phyloP scores from a whole-genome alignment of 768 basidiomycete species.

The Phaeolepiota aurea region DNA sequence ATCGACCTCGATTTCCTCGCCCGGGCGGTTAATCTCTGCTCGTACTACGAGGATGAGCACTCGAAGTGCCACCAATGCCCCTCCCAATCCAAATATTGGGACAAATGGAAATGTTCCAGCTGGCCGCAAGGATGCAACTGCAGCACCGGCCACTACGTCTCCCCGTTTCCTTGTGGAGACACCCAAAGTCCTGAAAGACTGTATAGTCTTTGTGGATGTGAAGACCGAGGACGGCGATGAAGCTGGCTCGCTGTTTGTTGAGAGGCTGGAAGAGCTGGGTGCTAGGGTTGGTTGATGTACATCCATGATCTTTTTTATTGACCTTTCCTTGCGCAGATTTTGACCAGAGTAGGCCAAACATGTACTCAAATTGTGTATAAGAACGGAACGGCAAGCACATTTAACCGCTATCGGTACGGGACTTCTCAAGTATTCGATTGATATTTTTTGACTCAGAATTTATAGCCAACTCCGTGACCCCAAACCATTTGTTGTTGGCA shows the following conservation, averaged over 20 bases:
- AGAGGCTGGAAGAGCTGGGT: conserved; percentile 74
- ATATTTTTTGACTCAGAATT: background rate
- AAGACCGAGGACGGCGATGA: conserved; percentile 79
- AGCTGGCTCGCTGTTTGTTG: conserved; percentile 71
- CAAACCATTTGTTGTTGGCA: conserved; percentile 69
- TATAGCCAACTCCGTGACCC: conserved; percentile 55
- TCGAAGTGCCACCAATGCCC: conserved; percentile 19
- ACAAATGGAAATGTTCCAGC: conserved; percentile 3
- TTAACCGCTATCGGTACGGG: conserved; percentile 57
- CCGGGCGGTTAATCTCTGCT: conserved; percentile 9
- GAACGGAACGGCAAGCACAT: conserved; percentile 68
- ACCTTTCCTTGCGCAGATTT: conserved; percentile 32
- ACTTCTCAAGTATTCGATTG: background rate
- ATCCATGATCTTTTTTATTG: background rate
- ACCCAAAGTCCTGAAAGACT: conserved; percentile 58
- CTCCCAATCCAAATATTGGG: conserved; percentile 8
- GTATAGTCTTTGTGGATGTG: conserved; percentile 82
- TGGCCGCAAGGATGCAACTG: conserved; percentile 4
- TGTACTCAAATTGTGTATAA: conserved; percentile 86
- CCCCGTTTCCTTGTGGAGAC: conserved; percentile 22
- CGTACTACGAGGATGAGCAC: conserved; percentile 20
- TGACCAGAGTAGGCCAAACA: conserved; percentile 57
- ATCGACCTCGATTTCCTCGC: conserved; percentile 11
- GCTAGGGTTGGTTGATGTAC: conserved; percentile 51
- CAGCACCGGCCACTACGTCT: conserved; percentile 14